Evolutionary conservation across 768 basidiomycete genomes (phyloP).

Genomic region (Termitomyces sp.): DNA sequence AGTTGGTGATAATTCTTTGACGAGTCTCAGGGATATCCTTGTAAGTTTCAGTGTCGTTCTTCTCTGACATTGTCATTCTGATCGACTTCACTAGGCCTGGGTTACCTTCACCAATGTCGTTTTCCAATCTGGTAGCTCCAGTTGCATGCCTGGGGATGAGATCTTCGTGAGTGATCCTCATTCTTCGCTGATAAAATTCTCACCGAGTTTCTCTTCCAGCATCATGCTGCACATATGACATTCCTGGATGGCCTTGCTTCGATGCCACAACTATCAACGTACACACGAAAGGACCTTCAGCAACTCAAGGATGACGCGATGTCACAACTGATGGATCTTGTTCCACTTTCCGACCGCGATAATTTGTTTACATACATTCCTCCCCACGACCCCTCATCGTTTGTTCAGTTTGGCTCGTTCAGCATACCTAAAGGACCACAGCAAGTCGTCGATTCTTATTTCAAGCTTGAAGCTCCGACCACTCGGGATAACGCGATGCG

Average conservation of each 20-base stretch:
- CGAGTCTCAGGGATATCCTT: conserved; percentile 83
- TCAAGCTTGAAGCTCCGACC: conserved; percentile 87
- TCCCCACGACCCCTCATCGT: conserved; percentile 25
- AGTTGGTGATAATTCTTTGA: conserved; percentile 57
- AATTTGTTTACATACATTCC: conserved; percentile 19
- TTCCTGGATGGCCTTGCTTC: conserved; percentile 86
- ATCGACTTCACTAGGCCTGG: conserved; percentile 66
- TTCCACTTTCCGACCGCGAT: conserved; percentile 35
- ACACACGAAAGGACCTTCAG: conserved; percentile 53
- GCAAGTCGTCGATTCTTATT: conserved; percentile 32
- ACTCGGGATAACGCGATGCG: conserved; percentile 85
- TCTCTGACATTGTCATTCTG: not conserved
- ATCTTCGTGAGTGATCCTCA: conserved; percentile 57
- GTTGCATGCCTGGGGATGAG: conserved; percentile 34
- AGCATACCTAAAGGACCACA: conserved; percentile 55
- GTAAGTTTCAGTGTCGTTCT: conserved; percentile 35
- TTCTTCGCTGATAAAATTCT: not conserved
- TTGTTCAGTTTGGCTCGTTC: conserved; percentile 70
- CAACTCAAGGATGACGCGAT: conserved; percentile 57
- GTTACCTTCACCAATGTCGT: conserved; percentile 77
- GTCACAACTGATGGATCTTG: conserved; percentile 47
- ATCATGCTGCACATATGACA: conserved; percentile 91
- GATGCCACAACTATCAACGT: conserved; percentile 63
- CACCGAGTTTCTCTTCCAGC: conserved; percentile 39
- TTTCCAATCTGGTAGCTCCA: conserved; percentile 23